Base-by-base conservation (phyloP, 257 asterid species). In the Voacanga thouarsii region DNA sequence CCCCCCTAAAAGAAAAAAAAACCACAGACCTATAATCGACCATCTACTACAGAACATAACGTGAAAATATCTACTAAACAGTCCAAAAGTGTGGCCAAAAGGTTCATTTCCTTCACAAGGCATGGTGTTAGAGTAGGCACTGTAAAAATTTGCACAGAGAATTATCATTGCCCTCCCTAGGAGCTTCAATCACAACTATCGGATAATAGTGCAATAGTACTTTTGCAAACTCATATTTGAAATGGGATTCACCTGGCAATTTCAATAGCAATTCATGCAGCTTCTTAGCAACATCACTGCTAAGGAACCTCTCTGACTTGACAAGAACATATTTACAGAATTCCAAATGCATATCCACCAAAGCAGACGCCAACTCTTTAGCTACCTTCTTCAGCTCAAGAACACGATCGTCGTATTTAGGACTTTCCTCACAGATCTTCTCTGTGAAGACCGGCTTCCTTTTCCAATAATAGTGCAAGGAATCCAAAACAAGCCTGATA, bases 211-310 rank as follows among this genome's bases (percentile, higher is more conserved):
- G 85, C 51, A 91, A 89, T 86, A 92, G 90, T 70, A 85, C 94
- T 89, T 92, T 92, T 3, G 99, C 96, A 76, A 96, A 96, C 88
- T 96, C 97, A 64, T 89, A 92, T 80, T 96, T 96, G 80, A 96
- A 96, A 77, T 79, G 71, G 74, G 98, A 98, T 81, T 96, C 98
- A 57, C 97, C 91, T 59, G 92, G 84, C 96, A 96, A 87, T 85
- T 93, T 96, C 87, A 96, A 80, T 51, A 96, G 94, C 69, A 96
- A 84, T 80, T 93, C 98, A 45, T 93, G 97, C 78, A 93, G 94
- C 90, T 87, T 96, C 85, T 64, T 83, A 78, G 90, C 89, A 72
- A 83, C 88, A 59, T 51, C 77, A 24, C 64, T 77, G 71, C 75
- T 66, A 83, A 87, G 77, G 82, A 86, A 87, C 83, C 90, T 86